Evolutionary conservation across 1,284 basidiomycete genomes (phyloP), one percentile per base, ranked within the genome.

Genomic region (Heliocybe sulcata): DNA sequence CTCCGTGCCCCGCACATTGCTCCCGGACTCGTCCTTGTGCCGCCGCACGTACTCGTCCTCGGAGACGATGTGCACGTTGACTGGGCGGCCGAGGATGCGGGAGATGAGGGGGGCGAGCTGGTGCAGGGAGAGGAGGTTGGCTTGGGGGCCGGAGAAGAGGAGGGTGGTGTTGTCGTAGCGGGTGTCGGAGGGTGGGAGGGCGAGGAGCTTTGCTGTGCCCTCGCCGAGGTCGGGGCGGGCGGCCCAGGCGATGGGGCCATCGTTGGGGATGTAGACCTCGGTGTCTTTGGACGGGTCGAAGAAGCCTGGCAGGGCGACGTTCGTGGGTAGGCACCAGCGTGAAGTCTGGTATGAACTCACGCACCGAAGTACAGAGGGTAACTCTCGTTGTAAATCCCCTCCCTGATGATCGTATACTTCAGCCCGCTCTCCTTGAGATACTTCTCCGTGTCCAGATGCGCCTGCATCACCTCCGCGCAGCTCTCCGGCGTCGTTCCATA

Each of bases 311-410:
- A n/a, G n/a, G n/a, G n/a, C 38, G 6, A 25, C n/a, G 22, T 45
- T 19, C 8, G 19, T 33, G 19, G 20, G n/a, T n/a, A 16, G n/a
- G 29, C 29, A 31, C 12, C 12, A 4, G 29, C 29, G 12, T 31
- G 14, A 26, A 11, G 8, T 6, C 58, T 23, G 25, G 45, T 0
- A 60, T 59, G 54, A 62, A 60, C 58, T 62, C 67, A 50, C 63
- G 65, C 16, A 52, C 70, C 71, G 26, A 73, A 61, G 56, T 72
- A 72, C 25, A 72, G 60, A 54, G 69, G 67, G 47, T 60, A 72
- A 53, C 67, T 68, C 63, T 72, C 70, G 58, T 63, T 67, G 55
- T 74, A 73, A 27, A 73, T 68, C 6, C 72, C 73, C 59, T 74
- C 71, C 25, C 72, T 57, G 25, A 75, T 59, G 51, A 70, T 66